Evolutionary conservation across 139 green algal species (phyloP), one percentile per base, ranked within the genome.

Genomic region (Chlorella vulgaris): DNA sequence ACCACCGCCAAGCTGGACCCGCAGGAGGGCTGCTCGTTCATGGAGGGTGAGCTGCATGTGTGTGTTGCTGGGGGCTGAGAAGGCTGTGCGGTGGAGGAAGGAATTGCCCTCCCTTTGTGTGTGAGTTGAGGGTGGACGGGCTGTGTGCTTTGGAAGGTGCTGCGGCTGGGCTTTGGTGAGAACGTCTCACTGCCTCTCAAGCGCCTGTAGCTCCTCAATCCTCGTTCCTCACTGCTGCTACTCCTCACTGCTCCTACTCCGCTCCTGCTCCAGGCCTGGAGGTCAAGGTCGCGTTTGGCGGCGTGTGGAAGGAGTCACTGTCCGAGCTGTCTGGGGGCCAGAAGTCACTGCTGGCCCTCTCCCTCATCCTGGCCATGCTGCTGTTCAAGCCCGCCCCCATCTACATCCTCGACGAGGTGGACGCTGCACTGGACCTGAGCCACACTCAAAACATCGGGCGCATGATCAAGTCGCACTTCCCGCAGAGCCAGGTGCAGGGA

Each of bases 391-490:
- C 97, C 0, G 97, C 97, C 1, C 97, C 97, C 47, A 91, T 99
- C 83, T 99, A 99, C 91, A 99, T 99, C 81, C 88, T 99, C 53
- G 97, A 99, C 74, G 97, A 99, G 91, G 96, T 98, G 38, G 97
- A 99, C 84, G 94, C 96, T 2, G 97, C 97, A 13, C 86, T 99
- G 84, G 97, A 99, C 87, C 88, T 99, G 55, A 97, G 91, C 88
- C 96, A 99, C 93, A 99, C 96, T 67, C 96, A 98, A 84, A 98
- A 98, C 88, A 98, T 99, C 43, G 96, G 96, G 21, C 84, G 89
- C 81, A 99, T 99, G 96, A 99, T 99, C 88, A 96, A 96, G 81
- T 73, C 89, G 40, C 94, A 99, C 91, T 99, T 99, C 90, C 96
- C 97, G 21, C 88, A 98, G 71, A 94, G 89, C 1, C 73, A 79